Evolutionary conservation across 495 filamentous ascomycete species (phyloP).

Genomic region (Staphylotrichum longicolle): DNA sequence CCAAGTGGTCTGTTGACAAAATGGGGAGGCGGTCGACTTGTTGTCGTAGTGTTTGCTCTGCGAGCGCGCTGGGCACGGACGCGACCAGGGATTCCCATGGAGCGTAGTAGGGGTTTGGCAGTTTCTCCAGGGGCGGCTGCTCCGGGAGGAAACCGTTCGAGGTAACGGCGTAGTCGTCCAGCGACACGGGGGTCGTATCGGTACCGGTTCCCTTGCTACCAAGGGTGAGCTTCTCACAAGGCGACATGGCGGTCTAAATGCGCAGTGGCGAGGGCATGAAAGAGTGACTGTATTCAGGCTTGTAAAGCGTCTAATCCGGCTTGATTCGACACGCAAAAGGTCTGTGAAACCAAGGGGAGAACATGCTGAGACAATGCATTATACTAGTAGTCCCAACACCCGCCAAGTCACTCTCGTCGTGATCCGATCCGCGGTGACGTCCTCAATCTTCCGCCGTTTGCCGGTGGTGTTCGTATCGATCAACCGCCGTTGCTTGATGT

Average conservation of each 20-base stretch:
- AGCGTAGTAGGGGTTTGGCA: constrained; percentile 74
- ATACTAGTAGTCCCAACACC: neutral
- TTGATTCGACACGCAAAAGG: no score
- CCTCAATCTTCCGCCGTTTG: constrained; percentile 6
- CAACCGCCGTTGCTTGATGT: constrained; percentile 14
- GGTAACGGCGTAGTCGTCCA: constrained; percentile 31
- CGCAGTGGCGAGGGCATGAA: neutral
- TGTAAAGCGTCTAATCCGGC: no score
- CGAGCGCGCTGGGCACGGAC: constrained; percentile 65
- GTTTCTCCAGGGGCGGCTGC: constrained; percentile 60
- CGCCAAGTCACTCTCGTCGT: neutral
- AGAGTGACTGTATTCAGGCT: neutral
- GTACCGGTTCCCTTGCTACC: neutral
- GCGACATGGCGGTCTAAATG: constrained; percentile 20
- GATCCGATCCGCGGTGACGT: constrained; percentile 10
- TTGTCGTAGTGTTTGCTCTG: constrained; percentile 62
- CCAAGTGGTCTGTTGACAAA: constrained; percentile 62
- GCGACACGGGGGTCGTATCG: neutral
- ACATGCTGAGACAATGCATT: neutral
- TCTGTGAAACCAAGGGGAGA: no score
- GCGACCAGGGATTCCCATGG: constrained; percentile 73
- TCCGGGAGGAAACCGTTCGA: constrained; percentile 74
- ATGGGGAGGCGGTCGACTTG: constrained; percentile 69
- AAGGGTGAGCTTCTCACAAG: constrained; percentile 16
- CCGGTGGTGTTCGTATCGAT: neutral